Base-by-base conservation (phyloP, 1,284 basidiomycete genomes). In the Hymenochaete sp. region DNA sequence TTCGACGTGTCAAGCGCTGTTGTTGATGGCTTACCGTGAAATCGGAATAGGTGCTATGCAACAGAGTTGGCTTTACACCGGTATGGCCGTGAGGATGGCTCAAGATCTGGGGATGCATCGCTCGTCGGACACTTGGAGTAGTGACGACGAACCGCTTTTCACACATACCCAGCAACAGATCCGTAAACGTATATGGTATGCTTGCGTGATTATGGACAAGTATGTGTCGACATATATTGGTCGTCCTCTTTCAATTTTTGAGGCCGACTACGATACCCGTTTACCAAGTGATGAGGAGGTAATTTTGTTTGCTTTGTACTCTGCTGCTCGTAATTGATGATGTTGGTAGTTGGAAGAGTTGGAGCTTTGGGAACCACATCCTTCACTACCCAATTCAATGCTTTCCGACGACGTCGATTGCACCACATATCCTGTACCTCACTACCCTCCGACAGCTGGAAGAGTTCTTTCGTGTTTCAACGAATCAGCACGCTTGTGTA, bases 1-100 rank as follows among this genome's bases (percentile, higher is more conserved):
- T 7, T 73, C 77, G 18, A 88, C 82, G 0, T 80, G 79, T 43
- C 87, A 90, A 58, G 79, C 87, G 5, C 63, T 92, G 19, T 67
- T 92, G 3, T 68, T 92, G 19, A 72, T 91, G 62, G 82, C 81
- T 6, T 90, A 85, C 59, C 72, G 88, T 14, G 87, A 92, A 62
- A 75, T 89, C 25, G 88, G 88, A 1, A 84, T 89, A 48, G 89
- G 89, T 19, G 82, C 83, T 11, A 92, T 89, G 89, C 80, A 82
- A 7, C 77, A 84, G 62, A 81, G 85, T 26, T 92, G 89, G 89
- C 71, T 79, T 13, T 88, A 82, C 57, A 72, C 80, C 16, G 85
- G 84, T 5, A 82, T 85, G 77, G 81, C 78, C 0, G 79, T 86
- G 31, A 70, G 82, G 29, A 86, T 86, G 81, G 89, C 88, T 10